phyloP scores from a whole-genome alignment of 2,329 filamentous ascomycete genomes.

The Colletotrichum horii region DNA sequence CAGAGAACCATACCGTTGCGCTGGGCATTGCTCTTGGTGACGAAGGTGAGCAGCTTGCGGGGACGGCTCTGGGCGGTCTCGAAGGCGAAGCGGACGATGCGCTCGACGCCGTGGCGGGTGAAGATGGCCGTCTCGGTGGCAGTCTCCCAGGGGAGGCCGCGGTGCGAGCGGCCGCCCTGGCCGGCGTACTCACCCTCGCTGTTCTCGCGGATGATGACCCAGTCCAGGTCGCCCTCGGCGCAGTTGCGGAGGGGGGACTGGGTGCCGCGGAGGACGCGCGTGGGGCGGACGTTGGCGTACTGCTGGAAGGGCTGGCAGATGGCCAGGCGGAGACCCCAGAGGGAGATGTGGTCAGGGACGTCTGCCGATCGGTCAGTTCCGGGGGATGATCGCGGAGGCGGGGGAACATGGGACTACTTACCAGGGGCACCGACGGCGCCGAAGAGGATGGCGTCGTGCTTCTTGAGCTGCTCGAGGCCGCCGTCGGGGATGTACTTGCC shows the following conservation, averaged over 20 bases:
- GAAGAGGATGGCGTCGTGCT: constrained; percentile 34
- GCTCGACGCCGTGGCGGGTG: constrained; percentile 62
- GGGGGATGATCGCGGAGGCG: background rate
- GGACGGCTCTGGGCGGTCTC: constrained; percentile 57
- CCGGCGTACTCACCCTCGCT: constrained; percentile 70
- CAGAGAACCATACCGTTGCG: constrained; percentile 72
- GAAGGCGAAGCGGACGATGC: constrained; percentile 68
- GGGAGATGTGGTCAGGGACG: constrained; percentile 70
- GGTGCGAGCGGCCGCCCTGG: constrained; percentile 65
- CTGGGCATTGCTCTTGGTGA: constrained; percentile 71
- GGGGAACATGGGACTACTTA: background rate
- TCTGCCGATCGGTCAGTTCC: constrained; percentile 36
- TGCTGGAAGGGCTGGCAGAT: constrained; percentile 69
- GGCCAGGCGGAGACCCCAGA: constrained; percentile 68
- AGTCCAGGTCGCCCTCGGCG: constrained; percentile 60
- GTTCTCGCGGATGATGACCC: constrained; percentile 71
- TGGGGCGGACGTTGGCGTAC: constrained; percentile 70
- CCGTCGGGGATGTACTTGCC: constrained; percentile 69
- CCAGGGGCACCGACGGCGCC: constrained; percentile 33
- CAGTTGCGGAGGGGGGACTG: constrained; percentile 58
- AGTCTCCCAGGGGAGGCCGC: constrained; percentile 60
- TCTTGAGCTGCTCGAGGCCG: constrained; percentile 44
- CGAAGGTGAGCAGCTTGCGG: constrained; percentile 63
- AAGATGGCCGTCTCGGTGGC: constrained; percentile 70
- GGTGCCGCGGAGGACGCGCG: constrained; percentile 61